Evolutionary conservation across 2,329 filamentous ascomycete genomes (phyloP).

Genomic region (Phoma herbarum): DNA sequence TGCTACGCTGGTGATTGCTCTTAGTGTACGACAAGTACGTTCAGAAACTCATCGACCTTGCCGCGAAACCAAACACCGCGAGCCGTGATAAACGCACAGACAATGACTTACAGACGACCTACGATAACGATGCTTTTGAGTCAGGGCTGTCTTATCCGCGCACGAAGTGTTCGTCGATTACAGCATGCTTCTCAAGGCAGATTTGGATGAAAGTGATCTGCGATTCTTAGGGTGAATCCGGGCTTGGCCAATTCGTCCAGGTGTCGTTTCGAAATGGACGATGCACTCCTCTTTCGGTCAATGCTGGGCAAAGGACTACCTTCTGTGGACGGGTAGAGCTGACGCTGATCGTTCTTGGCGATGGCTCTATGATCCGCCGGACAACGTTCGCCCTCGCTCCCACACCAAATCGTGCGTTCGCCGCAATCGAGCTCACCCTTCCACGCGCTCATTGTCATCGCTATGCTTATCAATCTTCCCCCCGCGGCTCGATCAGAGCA

Average conservation of each 20-base stretch:
- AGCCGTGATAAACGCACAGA: slow-evolving; percentile 1
- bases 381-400: slow-evolving; percentile 10
- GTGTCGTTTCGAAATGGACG: slow-evolving; percentile 1
- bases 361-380: slow-evolving; percentile 3
- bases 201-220: slow-evolving; percentile 7
- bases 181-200: slow-evolving; percentile 5
- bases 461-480: not conserved
- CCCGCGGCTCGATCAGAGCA: not conserved
- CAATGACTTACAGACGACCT: not conserved
- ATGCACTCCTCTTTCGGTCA: slow-evolving; percentile 7
- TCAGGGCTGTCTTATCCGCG: slow-evolving; percentile 10
- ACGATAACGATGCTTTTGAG: slow-evolving; percentile 5
- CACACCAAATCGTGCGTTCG: slow-evolving; percentile 1
- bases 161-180: slow-evolving; percentile 15
- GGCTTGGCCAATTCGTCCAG: slow-evolving; percentile 12
- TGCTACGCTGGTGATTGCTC: not conserved
- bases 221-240: slow-evolving; percentile 12
- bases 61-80: not conserved
- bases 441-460: not conserved
- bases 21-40: not conserved
- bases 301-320: slow-evolving; percentile 7
- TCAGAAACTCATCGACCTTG: not conserved
- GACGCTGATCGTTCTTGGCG: slow-evolving; percentile 22
- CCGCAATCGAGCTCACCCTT: slow-evolving; percentile 5
- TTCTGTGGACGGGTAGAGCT: slow-evolving; percentile 1